Base-by-base conservation (phyloP, 2,329 filamentous ascomycete genomes). In the Aspergillaceae sp. region DNA sequence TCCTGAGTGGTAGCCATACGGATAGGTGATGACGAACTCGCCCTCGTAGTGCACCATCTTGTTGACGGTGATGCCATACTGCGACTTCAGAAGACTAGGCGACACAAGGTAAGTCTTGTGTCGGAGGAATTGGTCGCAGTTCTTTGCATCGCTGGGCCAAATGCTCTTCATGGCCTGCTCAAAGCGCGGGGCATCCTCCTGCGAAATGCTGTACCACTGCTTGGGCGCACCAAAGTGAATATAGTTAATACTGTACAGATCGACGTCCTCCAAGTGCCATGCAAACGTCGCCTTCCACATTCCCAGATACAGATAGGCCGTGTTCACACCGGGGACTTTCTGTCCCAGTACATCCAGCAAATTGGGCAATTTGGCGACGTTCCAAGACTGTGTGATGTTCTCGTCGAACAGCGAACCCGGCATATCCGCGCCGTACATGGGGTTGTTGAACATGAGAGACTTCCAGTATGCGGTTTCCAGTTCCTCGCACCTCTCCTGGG, bases 281-380 rank as follows among this genome's bases (percentile, higher is more conserved):
- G 92, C 92, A 65, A 98, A 98, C 0, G 92, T 97, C 8, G 92
- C 91, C 68, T 97, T 97, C 92, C 92, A 98, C 92, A 98, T 98
- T 38, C 92, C 92, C 49, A 98, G 76, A 62, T 98, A 98, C 1
- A 98, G 79, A 62, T 98, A 98, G 2, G 92, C 91, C 1, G 91
- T 98, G 61, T 98, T 98, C 61, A 98, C 94, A 55, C 92, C 92
- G 3, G 92, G 94, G 6, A 98, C 88, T 57, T 96, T 95, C 46
- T 89, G 91, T 5, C 92, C 92, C 2, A 98, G 75, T 3, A 96
- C 87, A 66, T 98, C 92, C 35, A 98, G 77, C 46, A 98, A 71
- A 56, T 97, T 98, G 8, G 88, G 87, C 29, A 98, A 76, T 62
- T 94, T 94, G 57, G 94, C 92, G 40, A 98, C 80, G 57, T 98